phyloP scores from a whole-genome alignment of 768 basidiomycete genomes.

The Leucocoprinus leucothites region DNA sequence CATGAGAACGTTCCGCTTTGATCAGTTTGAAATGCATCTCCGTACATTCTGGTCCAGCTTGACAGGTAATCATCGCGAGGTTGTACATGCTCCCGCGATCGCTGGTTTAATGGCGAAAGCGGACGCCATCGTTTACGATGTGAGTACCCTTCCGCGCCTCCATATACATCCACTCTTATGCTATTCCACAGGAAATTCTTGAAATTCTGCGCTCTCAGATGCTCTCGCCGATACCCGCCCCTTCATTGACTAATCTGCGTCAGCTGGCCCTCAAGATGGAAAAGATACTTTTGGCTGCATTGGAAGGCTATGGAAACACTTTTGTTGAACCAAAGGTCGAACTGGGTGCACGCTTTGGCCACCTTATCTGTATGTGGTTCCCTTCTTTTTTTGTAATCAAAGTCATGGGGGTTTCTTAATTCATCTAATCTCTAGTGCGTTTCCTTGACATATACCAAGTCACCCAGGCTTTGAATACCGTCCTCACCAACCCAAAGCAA shows the following conservation, averaged over 20 bases:
- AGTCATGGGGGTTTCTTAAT: slow-evolving; percentile 11
- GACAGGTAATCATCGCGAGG: slow-evolving; percentile 73
- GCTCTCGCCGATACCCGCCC: slow-evolving; percentile 68
- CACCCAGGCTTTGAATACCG: slow-evolving; percentile 85
- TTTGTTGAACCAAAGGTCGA: slow-evolving; percentile 93
- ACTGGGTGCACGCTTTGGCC: slow-evolving; percentile 85
- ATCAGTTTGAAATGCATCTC: slow-evolving; percentile 86
- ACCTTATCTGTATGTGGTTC: slow-evolving; percentile 72
- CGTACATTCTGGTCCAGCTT: slow-evolving; percentile 83
- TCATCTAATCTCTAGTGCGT: slow-evolving; percentile 52
- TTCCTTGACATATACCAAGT: slow-evolving; percentile 93
- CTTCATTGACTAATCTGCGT: slow-evolving; percentile 68
- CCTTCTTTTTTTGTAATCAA: slow-evolving; percentile 12
- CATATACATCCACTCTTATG: slow-evolving; percentile 13
- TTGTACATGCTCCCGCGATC: slow-evolving; percentile 86
- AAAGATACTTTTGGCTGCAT: slow-evolving; percentile 76
- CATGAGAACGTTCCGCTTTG: slow-evolving; percentile 75
- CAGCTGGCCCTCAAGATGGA: slow-evolving; percentile 91
- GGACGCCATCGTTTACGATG: slow-evolving; percentile 89
- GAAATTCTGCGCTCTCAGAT: slow-evolving; percentile 84
- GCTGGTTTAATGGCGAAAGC: slow-evolving; percentile 88
- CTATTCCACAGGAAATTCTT: slow-evolving; percentile 72
- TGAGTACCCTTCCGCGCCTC: slow-evolving; percentile 39
- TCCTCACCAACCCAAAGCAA: slow-evolving; percentile 84
- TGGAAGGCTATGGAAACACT: slow-evolving; percentile 82